These are phyloP conservation scores for Allantophomopsis cytisporea DNA, from an alignment of 2,329 filamentous ascomycete genomes.

Conservation along the genomic window DNA sequence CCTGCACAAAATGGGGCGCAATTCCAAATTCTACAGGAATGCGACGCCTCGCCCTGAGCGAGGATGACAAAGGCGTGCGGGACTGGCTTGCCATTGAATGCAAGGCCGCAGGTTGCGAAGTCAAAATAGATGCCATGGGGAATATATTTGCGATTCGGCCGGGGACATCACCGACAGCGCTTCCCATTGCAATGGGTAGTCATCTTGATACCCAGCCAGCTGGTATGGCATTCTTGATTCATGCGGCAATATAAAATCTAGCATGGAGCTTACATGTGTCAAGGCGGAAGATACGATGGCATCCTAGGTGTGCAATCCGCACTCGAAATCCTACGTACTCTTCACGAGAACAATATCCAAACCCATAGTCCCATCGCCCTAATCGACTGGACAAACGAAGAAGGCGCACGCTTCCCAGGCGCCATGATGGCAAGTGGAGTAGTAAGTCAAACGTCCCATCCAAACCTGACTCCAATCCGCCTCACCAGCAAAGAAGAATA, in stretches of 20 bases:
- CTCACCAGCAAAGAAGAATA: no score
- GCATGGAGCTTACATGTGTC: constrained; percentile 1
- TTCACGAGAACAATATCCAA: constrained; percentile 51
- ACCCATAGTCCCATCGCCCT: constrained; percentile 51
- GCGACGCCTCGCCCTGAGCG: constrained; percentile 54
- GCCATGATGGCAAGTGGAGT: constrained; percentile 62
- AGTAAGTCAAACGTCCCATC: no score
- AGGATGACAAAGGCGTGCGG: constrained; percentile 54
- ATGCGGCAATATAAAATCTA: not conserved
- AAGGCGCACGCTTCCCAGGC: constrained; percentile 63
- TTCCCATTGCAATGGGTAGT: constrained; percentile 49
- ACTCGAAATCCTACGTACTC: constrained; percentile 54
- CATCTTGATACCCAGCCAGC: constrained; percentile 48
- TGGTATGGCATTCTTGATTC: not conserved
- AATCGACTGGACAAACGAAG: constrained; percentile 32
- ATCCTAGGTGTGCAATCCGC: constrained; percentile 61
- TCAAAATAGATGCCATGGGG: constrained; percentile 53
- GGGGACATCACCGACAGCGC: constrained; percentile 33
- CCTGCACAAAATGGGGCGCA: constrained; percentile 12
- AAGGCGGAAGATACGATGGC: constrained; percentile 57
- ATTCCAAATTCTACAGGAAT: constrained; percentile 36
- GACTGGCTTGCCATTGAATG: constrained; percentile 59
- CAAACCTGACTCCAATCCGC: no score
- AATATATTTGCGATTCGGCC: constrained; percentile 63
- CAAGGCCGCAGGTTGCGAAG: constrained; percentile 44